phyloP scores from a whole-genome alignment of 2,329 filamentous ascomycete species.

The Dendryphion nanum region DNA sequence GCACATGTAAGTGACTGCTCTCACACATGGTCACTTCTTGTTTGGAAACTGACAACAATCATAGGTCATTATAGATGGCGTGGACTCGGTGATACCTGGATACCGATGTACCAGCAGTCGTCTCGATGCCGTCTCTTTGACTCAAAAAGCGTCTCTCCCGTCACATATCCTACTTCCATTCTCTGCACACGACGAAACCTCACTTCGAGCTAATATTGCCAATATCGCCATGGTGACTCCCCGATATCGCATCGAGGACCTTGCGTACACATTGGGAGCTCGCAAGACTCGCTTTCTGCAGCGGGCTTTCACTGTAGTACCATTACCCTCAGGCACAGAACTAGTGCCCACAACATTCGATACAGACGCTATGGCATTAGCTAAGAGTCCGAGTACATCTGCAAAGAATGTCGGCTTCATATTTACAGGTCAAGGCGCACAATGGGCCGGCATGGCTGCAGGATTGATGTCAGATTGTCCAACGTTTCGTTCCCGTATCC shows the following conservation, averaged over 20 bases:
- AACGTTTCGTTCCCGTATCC: conserved; percentile 6
- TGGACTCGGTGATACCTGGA: background rate
- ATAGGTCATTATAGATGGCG: conserved; percentile 7
- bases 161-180: conserved; percentile 14
- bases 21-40: background rate
- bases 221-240: background rate
- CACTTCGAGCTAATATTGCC: conserved; percentile 5
- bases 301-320: conserved; percentile 8
- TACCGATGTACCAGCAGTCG: background rate
- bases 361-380: background rate
- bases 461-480: conserved; percentile 7
- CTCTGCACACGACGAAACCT: conserved; percentile 13
- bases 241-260: conserved; percentile 5
- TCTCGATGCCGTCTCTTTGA: background rate
- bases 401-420: conserved; percentile 14
- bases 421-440: conserved; percentile 15
- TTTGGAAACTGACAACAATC: background rate
- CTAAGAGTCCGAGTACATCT: background rate
- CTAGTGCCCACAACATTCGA: background rate
- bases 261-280: conserved; percentile 15
- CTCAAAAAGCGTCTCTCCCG: background rate
- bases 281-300: conserved; percentile 6
- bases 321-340: too few relatives aligned
- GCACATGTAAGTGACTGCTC: conserved; percentile 2
- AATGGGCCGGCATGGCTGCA: conserved; percentile 10